These are phyloP conservation scores for Pyricularia sp. DNA, from an alignment of 2,329 filamentous ascomycete species.

Conservation along the genomic window DNA sequence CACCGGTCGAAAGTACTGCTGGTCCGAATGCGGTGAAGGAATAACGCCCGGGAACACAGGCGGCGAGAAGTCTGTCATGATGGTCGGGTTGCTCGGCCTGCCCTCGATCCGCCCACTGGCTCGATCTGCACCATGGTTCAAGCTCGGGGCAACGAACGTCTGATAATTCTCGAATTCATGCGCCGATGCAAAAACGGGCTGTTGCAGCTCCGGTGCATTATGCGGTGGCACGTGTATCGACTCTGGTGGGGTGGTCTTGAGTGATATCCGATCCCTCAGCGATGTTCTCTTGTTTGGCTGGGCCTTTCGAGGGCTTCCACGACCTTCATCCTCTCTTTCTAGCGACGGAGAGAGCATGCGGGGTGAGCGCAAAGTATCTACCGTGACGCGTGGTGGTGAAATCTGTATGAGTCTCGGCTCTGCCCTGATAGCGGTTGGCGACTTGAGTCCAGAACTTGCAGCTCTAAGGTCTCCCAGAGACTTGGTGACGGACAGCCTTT, in stretches of 20 bases:
- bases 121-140: constrained; percentile 37
- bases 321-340: not conserved
- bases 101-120: constrained; percentile 27
- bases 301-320: constrained; percentile 4
- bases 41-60: constrained; percentile 28
- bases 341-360: not conserved
- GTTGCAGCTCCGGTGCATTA: constrained; percentile 23
- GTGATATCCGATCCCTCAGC: constrained; percentile 42
- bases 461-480: not conserved
- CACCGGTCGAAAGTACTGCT: constrained; percentile 52
- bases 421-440: not conserved
- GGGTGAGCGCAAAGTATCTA: not conserved
- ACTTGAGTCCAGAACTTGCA: not conserved
- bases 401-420: constrained; percentile 8
- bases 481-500: not conserved
- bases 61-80: constrained; percentile 22
- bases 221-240: constrained; percentile 44
- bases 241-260: constrained; percentile 41
- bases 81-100: constrained; percentile 22
- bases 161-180: constrained; percentile 19
- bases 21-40: constrained; percentile 40
- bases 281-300: constrained; percentile 31
- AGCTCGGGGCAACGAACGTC: constrained; percentile 26
- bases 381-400: not conserved
- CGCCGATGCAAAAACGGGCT: constrained; percentile 18